Evolutionary conservation across 225 moss, liverwort and hornwort species (phyloP).

Genomic region (Thuidium tamariscinum): DNA sequence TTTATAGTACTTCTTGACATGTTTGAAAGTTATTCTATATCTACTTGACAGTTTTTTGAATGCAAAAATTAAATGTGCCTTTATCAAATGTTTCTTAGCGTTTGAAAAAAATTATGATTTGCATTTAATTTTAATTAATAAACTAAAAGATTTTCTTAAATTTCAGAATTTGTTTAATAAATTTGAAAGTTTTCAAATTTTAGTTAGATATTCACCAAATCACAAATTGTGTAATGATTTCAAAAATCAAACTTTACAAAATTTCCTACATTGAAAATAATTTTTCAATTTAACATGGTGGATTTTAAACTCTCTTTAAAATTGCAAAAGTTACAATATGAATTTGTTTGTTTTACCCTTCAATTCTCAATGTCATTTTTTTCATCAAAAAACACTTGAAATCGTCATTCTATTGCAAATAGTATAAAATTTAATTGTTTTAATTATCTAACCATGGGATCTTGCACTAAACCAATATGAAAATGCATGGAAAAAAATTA

Average conservation of each 20-base stretch:
- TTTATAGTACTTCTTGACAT: not conserved
- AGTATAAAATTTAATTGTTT: not conserved
- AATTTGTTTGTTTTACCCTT: not conserved
- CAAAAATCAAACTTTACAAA: not conserved
- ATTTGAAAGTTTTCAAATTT: not conserved
- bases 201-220: not conserved
- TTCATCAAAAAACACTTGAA: not conserved
- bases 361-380: not conserved
- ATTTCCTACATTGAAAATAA: not conserved
- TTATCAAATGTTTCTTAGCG: not conserved
- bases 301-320: not conserved
- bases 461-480: not conserved
- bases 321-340: not conserved
- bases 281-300: not conserved
- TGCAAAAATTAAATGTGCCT: not conserved
- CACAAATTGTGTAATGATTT: not conserved
- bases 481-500: not conserved
- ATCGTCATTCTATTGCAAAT: not conserved
- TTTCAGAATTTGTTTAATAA: not conserved
- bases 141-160: not conserved
- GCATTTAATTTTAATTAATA: not conserved
- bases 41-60: not conserved
- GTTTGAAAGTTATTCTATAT: not conserved
- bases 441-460: fast-evolving
- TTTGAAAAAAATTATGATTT: not conserved